Conservation (phyloP, 352 stramenopile species). For the Globisporangium nunn region DNA sequence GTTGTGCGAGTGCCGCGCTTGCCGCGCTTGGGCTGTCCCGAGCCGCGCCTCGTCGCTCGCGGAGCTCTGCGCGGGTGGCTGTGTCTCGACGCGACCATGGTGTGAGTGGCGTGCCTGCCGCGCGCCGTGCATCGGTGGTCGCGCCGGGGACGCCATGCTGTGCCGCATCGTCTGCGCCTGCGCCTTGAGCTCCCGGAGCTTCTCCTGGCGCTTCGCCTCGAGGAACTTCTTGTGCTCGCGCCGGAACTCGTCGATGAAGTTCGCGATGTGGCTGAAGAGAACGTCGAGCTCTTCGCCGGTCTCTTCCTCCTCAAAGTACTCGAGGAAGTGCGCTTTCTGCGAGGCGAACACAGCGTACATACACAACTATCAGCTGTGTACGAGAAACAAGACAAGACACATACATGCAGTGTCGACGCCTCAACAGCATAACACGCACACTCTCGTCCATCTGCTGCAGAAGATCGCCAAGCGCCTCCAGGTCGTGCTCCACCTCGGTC, state of each 20-base stretch:
- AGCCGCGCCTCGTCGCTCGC: not conserved
- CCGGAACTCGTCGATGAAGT: constrained; percentile 66
- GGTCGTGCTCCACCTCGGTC: constrained; percentile 48
- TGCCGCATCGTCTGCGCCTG: constrained; percentile 10
- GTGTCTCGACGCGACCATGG: constrained; percentile 6
- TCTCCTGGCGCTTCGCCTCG: constrained; percentile 26
- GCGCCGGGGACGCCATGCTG: constrained; percentile 9
- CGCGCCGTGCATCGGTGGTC: constrained; percentile 1
- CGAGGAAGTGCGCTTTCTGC: constrained; percentile 66
- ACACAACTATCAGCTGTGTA: not conserved
- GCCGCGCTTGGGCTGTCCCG: not conserved
- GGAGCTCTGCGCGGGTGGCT: not conserved
- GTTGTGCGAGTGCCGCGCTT: not conserved
- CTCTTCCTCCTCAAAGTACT: constrained; percentile 83
- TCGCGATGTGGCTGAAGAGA: constrained; percentile 62
- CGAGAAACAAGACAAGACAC: not conserved
- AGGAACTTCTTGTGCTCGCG: constrained; percentile 68
- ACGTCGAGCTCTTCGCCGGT: constrained; percentile 73
- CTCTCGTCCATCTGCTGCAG: constrained; percentile 48
- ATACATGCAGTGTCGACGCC: too few species aligned
- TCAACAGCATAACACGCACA: constrained; percentile 17
- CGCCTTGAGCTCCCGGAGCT: constrained; percentile 18
- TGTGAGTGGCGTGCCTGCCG: constrained; percentile 12
- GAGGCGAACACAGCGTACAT: not conserved
- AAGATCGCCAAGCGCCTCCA: constrained; percentile 38